phyloP scores from a whole-genome alignment of 2,329 filamentous ascomycete species.

The Ambrosiella beaveri region DNA sequence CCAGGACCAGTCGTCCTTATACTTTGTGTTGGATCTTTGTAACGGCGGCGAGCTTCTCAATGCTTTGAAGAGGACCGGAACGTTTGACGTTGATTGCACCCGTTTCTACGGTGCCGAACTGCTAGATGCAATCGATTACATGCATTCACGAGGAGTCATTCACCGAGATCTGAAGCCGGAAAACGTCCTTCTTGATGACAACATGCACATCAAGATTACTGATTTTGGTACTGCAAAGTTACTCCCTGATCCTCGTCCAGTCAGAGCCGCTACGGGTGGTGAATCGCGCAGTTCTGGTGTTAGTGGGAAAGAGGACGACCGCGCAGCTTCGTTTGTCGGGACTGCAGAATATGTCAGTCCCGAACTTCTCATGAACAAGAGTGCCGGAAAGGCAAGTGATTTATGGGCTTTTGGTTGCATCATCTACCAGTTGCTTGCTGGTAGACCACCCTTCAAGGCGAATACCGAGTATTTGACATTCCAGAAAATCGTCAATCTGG shows the following conservation, averaged over 20 bases:
- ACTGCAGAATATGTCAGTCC: slow-evolving; percentile 97
- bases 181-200: slow-evolving; percentile 84
- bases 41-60: slow-evolving; percentile 82
- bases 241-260: slow-evolving; percentile 23
- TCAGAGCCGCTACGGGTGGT: not conserved
- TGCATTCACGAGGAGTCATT: slow-evolving; percentile 92
- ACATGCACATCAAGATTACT: slow-evolving; percentile 97
- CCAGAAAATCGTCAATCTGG: slow-evolving; percentile 88
- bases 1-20: slow-evolving; percentile 87
- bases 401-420: slow-evolving; percentile 98
- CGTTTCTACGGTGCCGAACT: slow-evolving; percentile 93
- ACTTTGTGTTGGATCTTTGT: slow-evolving; percentile 90
- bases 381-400: slow-evolving; percentile 92
- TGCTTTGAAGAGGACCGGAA: slow-evolving; percentile 82
- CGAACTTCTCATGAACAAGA: slow-evolving; percentile 90
- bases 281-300: not conserved
- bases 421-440: slow-evolving; percentile 86
- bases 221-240: slow-evolving; percentile 98
- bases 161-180: slow-evolving; percentile 94
- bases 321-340: slow-evolving; percentile 88
- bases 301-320: slow-evolving; percentile 40
- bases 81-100: slow-evolving; percentile 89
- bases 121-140: slow-evolving; percentile 85
- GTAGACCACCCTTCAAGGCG: slow-evolving; percentile 92
- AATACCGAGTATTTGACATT: slow-evolving; percentile 93